These are phyloP conservation scores for Ustilago xerochloae DNA, from an alignment of 1,284 basidiomycete genomes.

Conservation along the genomic window DNA sequence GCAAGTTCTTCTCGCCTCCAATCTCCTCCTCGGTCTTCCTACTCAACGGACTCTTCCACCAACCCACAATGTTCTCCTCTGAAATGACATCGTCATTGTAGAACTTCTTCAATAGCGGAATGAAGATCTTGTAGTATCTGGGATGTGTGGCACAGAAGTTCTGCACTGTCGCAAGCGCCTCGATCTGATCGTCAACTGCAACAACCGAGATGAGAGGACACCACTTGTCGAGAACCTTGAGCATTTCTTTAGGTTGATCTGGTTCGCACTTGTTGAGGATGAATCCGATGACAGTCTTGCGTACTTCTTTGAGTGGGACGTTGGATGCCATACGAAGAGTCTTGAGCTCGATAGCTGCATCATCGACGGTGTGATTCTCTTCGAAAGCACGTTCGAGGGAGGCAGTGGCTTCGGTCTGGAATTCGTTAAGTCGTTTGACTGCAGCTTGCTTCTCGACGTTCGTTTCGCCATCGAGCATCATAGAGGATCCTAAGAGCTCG, in stretches of 20 bases:
- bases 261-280: slow-evolving; percentile 58
- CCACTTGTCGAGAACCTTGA: slow-evolving; percentile 68
- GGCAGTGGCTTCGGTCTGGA: slow-evolving; percentile 79
- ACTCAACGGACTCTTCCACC: slow-evolving; percentile 66
- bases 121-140: slow-evolving; percentile 67
- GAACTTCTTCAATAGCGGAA: slow-evolving; percentile 69
- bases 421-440: slow-evolving; percentile 72
- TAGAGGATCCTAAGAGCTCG: slow-evolving; percentile 42
- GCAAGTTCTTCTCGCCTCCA: slow-evolving; percentile 60
- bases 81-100: slow-evolving; percentile 70
- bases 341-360: slow-evolving; percentile 90
- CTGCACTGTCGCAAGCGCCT: slow-evolving; percentile 66
- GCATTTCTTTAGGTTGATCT: slow-evolving; percentile 52
- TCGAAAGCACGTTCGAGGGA: slow-evolving; percentile 88
- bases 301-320: slow-evolving; percentile 80
- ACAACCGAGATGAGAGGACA: slow-evolving; percentile 67
- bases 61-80: slow-evolving; percentile 69
- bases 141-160: slow-evolving; percentile 37
- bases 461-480: slow-evolving; percentile 59
- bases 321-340: slow-evolving; percentile 93
- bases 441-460: slow-evolving; percentile 55
- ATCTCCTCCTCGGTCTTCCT: slow-evolving; percentile 14
- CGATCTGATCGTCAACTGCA: slow-evolving; percentile 67
- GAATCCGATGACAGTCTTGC: slow-evolving; percentile 78
- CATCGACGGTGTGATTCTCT: slow-evolving; percentile 89